phyloP scores from a whole-genome alignment of 768 basidiomycete genomes.

The Termitomyces sp. region DNA sequence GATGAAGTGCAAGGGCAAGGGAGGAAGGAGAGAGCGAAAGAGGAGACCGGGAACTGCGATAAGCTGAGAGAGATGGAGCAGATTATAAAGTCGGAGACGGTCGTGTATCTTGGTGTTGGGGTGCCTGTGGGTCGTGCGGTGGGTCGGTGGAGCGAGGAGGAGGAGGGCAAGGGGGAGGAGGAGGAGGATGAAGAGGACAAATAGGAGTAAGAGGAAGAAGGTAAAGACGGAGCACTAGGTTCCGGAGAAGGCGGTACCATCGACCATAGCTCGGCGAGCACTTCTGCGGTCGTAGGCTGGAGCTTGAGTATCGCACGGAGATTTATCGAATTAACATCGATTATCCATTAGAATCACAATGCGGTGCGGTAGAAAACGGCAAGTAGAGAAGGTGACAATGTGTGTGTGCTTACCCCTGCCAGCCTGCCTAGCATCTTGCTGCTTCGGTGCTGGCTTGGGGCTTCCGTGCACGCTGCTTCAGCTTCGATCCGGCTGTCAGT shows the following conservation, averaged over 20 bases:
- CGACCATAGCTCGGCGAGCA: conserved; percentile 48
- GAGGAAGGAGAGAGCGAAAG: too few relatives aligned
- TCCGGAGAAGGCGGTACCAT: conserved; percentile 25
- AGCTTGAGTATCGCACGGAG: conserved; percentile 55
- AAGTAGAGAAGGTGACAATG: too few relatives aligned
- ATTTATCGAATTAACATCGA: conserved; percentile 36
- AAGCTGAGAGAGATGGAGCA: too few relatives aligned
- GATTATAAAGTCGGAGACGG: too few relatives aligned
- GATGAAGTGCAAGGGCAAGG: too few relatives aligned
- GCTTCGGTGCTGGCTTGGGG: conserved; percentile 60
- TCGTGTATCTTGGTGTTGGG: too few relatives aligned
- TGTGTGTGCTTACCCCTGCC: conserved; percentile 62
- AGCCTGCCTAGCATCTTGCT: conserved; percentile 59
- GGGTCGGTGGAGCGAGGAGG: conserved; percentile 28
- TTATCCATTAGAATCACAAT: neutral
- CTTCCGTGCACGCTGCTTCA: conserved; percentile 64
- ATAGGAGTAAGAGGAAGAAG: conserved; percentile 17
- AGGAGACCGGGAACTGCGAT: too few relatives aligned
- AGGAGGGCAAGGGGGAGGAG: conserved; percentile 20
- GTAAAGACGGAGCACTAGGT: conserved; percentile 3
- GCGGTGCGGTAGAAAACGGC: too few relatives aligned
- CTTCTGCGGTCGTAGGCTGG: conserved; percentile 65
- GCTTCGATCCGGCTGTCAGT: conserved; percentile 75
- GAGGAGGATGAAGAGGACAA: conserved; percentile 16
- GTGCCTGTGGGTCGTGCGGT: neutral